Evolutionary conservation across 352 stramenopile genomes (phyloP).

Genomic region (Achlya hypogyna): DNA sequence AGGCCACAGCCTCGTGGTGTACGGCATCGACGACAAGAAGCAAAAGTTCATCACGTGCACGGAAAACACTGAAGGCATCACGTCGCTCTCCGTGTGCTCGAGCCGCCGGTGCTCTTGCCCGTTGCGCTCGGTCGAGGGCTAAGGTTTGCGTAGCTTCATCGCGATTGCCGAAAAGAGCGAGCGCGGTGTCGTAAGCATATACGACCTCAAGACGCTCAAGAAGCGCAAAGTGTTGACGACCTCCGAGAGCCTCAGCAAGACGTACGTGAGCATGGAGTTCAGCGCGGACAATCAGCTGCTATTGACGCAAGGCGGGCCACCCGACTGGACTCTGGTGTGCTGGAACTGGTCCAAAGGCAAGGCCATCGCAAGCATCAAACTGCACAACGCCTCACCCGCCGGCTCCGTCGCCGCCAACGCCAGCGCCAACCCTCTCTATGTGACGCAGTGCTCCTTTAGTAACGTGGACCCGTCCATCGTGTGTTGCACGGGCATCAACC

Average conservation of each 20-base stretch:
- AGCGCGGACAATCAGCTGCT: constrained; percentile 85
- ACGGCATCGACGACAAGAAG: constrained; percentile 84
- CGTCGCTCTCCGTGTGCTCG: constrained; percentile 51
- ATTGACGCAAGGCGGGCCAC: constrained; percentile 75
- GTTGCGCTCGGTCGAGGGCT: not conserved
- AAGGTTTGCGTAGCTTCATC: constrained; percentile 33
- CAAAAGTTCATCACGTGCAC: constrained; percentile 85
- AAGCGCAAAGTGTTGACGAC: constrained; percentile 83
- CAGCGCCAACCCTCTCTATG: constrained; percentile 22
- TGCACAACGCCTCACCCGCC: constrained; percentile 29
- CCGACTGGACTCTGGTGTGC: constrained; percentile 83
- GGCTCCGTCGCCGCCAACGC: constrained; percentile 19
- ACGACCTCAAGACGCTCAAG: constrained; percentile 84
- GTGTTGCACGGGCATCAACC: constrained; percentile 68
- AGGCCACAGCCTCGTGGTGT: constrained; percentile 81
- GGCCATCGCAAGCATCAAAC: constrained; percentile 62
- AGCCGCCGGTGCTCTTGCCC: constrained; percentile 30
- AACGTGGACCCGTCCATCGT: constrained; percentile 82
- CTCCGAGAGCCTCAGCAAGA: constrained; percentile 50
- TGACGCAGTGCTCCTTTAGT: constrained; percentile 81
- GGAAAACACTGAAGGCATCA: constrained; percentile 64
- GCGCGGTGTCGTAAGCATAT: constrained; percentile 65
- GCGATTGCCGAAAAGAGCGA: constrained; percentile 70
- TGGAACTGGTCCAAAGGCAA: constrained; percentile 92
- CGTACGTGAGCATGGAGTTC: constrained; percentile 81